Evolutionary conservation across 1,284 basidiomycete species (phyloP).

Genomic region (Malassezia japonica): DNA sequence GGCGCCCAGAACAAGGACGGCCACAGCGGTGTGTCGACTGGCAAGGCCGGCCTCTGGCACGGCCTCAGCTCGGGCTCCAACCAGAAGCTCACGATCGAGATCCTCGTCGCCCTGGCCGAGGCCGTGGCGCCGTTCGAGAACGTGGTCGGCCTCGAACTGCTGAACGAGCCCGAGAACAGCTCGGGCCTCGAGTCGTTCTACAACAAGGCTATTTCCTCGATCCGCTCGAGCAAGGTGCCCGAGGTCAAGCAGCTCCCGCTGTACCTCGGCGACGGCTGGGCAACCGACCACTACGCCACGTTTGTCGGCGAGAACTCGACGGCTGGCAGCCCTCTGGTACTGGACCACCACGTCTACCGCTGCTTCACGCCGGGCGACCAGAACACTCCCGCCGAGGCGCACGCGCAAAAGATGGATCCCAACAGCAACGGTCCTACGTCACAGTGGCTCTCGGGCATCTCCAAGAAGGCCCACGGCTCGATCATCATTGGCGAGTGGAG

Average conservation of each 20-base stretch:
- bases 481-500: conserved; percentile 70
- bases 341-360: conserved; percentile 79
- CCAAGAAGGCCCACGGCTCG: conserved; percentile 53
- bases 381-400: conserved; percentile 55
- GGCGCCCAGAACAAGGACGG: conserved; percentile 54
- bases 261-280: conserved; percentile 69
- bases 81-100: conserved; percentile 53
- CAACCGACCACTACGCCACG: conserved; percentile 59
- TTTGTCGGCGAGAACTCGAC: conserved; percentile 50
- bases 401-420: conserved; percentile 46
- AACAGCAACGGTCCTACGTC: conserved; percentile 23
- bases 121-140: conserved; percentile 54
- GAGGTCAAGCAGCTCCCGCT: conserved; percentile 45
- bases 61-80: conserved; percentile 31
- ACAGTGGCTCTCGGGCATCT: conserved; percentile 21
- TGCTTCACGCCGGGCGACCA: conserved; percentile 65
- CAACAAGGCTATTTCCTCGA: conserved; percentile 54
- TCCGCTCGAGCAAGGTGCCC: conserved; percentile 50
- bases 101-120: conserved; percentile 54
- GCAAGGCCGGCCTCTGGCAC: conserved; percentile 33
- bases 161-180: conserved; percentile 67
- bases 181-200: conserved; percentile 29
- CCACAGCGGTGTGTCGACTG: conserved; percentile 33
- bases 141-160: conserved; percentile 67
- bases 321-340: conserved; percentile 53